phyloP scores from a whole-genome alignment of 164 flowering plant species.

The Chimonanthus salicifolius region DNA sequence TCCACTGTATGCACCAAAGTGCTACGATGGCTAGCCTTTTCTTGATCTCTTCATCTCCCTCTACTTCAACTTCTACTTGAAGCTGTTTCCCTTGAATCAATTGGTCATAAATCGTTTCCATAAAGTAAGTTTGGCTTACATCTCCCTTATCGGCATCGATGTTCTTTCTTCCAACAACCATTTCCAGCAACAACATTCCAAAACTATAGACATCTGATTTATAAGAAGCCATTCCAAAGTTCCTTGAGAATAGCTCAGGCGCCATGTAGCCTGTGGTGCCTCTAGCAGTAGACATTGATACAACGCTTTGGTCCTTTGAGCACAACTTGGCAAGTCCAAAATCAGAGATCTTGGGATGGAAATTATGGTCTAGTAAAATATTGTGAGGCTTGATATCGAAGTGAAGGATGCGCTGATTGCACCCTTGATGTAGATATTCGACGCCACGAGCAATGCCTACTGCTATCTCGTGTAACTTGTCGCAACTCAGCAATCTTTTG shows the following conservation, averaged over 20 bases:
- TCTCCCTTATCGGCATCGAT: neutral
- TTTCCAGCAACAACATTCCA: constrained; percentile 15
- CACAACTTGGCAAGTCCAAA: constrained; percentile 15
- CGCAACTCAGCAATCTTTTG: constrained; percentile 5
- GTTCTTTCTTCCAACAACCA: constrained; percentile 7
- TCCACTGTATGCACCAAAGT: constrained; percentile 17
- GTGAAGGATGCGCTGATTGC: constrained; percentile 11
- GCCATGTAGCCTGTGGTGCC: constrained; percentile 11
- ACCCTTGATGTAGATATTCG: constrained; percentile 11
- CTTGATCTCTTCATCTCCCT: neutral
- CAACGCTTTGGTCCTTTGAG: neutral
- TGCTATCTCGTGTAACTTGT: constrained; percentile 8
- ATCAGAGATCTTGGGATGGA: constrained; percentile 16
- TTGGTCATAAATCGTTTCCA: constrained; percentile 6
- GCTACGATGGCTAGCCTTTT: constrained; percentile 6
- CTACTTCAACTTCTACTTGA: neutral
- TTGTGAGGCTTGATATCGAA: constrained; percentile 20
- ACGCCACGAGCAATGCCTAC: constrained; percentile 8
- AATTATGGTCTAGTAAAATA: constrained; percentile 10
- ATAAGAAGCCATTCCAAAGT: constrained; percentile 6
- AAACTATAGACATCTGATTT: constrained; percentile 13
- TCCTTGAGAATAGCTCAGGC: constrained; percentile 7
- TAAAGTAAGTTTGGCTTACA: constrained; percentile 7
- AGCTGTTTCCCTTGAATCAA: neutral
- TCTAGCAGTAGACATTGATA: neutral